These are phyloP conservation scores for Murraya koenigii DNA, from an alignment of 345 rosid genomes.

Conservation along the genomic window DNA sequence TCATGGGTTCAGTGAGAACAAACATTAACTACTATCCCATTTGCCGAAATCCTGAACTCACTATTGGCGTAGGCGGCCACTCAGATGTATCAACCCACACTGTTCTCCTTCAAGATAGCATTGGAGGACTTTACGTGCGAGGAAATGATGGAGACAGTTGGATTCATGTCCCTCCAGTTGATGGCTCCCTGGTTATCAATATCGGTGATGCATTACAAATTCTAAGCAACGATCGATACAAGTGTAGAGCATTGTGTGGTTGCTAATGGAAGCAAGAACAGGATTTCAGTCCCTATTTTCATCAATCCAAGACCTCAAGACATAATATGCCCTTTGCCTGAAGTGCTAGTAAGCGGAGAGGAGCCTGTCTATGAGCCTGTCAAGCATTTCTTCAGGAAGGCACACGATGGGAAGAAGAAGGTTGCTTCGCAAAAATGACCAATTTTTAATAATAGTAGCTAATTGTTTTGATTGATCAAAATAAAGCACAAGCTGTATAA, in stretches of 20 bases:
- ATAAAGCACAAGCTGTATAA: background rate
- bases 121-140: conserved; percentile 44
- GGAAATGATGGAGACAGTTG: conserved; percentile 16
- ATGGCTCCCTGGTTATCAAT: conserved; percentile 19
- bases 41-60: conserved; percentile 45
- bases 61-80: conserved; percentile 40
- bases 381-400: conserved; percentile 30
- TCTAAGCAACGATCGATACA: conserved; percentile 25
- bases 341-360: conserved; percentile 18
- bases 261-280: conserved; percentile 13
- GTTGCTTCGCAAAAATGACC: conserved; percentile 21
- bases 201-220: conserved; percentile 28
- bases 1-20: conserved; percentile 36
- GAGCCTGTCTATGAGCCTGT: conserved; percentile 21
- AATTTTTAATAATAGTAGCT: background rate
- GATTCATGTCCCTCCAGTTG: conserved; percentile 23
- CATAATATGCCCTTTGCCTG: conserved; percentile 16
- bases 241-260: conserved; percentile 24
- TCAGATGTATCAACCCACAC: conserved; percentile 40
- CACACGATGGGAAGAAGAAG: conserved; percentile 33
- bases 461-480: background rate
- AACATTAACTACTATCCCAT: conserved; percentile 44
- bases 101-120: conserved; percentile 38
- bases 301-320: conserved; percentile 18
- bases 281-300: conserved; percentile 28